A percentile compares a stretch with the other conserved stretches of the same genome.
These are phyloP conservation scores for Beauveria asiatica DNA, from an alignment of 2,329 filamentous ascomycete species.

Conservation along the genomic window DNA sequence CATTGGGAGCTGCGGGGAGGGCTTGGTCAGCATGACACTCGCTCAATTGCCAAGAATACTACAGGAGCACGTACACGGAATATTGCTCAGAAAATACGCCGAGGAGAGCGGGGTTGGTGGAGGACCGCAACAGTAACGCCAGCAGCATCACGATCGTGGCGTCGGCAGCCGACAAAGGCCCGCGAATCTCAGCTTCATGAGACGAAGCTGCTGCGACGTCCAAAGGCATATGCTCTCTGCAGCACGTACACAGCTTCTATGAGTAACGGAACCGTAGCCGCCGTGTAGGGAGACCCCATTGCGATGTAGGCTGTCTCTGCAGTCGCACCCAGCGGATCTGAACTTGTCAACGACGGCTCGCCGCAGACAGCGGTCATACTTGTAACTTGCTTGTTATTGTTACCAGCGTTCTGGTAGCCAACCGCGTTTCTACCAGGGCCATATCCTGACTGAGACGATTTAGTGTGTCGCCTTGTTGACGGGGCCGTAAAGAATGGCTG, in stretches of 20 bases:
- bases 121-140: conserved; percentile 34
- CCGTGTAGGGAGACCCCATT: conserved; percentile 36
- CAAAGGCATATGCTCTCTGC: conserved; percentile 23
- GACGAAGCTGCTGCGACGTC: conserved; percentile 24
- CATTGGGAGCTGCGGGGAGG: conserved; percentile 18
- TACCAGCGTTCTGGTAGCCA: conserved; percentile 1
- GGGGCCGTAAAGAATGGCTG: conserved; percentile 28
- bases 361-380: conserved; percentile 22
- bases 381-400: conserved; percentile 17
- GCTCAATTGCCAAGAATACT: neutral
- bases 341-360: conserved; percentile 19
- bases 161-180: conserved; percentile 25
- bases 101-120: conserved; percentile 19
- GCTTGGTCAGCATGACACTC: neutral
- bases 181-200: conserved; percentile 23
- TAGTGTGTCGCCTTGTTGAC: conserved; percentile 24
- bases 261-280: conserved; percentile 35
- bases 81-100: conserved; percentile 20
- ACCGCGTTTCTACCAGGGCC: conserved; percentile 3
- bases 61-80: conserved; percentile 14
- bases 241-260: conserved; percentile 18
- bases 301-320: conserved; percentile 32
- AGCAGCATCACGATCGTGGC: conserved; percentile 33
- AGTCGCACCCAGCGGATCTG: conserved; percentile 16
- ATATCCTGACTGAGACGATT: conserved; percentile 34